These are phyloP conservation scores for Fusarium sp. DNA, from an alignment of 2,329 filamentous ascomycete species.

Conservation along the genomic window DNA sequence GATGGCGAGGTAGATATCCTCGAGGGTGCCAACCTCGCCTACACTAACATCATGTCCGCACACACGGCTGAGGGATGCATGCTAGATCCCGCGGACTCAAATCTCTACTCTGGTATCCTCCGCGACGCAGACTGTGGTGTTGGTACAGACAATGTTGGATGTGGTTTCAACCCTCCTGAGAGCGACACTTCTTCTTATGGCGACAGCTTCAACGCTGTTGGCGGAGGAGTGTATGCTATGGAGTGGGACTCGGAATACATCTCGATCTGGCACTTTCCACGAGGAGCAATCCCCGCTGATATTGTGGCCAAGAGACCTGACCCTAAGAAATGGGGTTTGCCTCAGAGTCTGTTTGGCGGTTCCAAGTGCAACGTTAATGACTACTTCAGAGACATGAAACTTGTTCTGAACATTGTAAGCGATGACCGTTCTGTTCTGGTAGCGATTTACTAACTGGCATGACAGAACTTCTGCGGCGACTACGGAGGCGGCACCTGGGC, in stretches of 20 bases:
- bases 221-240: constrained; percentile 76
- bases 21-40: constrained; percentile 73
- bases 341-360: constrained; percentile 75
- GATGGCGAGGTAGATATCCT: constrained; percentile 77
- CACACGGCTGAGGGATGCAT: constrained; percentile 62
- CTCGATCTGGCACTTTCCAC: constrained; percentile 80
- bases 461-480: constrained; percentile 77
- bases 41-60: constrained; percentile 69
- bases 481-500: constrained; percentile 69
- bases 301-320: constrained; percentile 69
- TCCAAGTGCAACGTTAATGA: constrained; percentile 71
- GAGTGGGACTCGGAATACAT: constrained; percentile 77
- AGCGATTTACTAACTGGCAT: background rate
- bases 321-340: constrained; percentile 74
- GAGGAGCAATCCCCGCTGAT: constrained; percentile 72
- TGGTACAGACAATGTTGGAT: constrained; percentile 56
- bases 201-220: constrained; percentile 71
- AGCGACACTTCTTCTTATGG: constrained; percentile 65
- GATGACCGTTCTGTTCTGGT: accelerated
- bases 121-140: constrained; percentile 53
- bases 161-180: constrained; percentile 55
- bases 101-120: constrained; percentile 44
- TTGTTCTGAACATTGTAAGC: constrained; percentile 75
- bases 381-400: constrained; percentile 74
- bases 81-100: constrained; percentile 34